Percentiles rank a stretch among this genome's conserved stretches.
Conservation (phyloP, 192 early-diverging fungal genomes). For the Linnemannia zychae region DNA sequence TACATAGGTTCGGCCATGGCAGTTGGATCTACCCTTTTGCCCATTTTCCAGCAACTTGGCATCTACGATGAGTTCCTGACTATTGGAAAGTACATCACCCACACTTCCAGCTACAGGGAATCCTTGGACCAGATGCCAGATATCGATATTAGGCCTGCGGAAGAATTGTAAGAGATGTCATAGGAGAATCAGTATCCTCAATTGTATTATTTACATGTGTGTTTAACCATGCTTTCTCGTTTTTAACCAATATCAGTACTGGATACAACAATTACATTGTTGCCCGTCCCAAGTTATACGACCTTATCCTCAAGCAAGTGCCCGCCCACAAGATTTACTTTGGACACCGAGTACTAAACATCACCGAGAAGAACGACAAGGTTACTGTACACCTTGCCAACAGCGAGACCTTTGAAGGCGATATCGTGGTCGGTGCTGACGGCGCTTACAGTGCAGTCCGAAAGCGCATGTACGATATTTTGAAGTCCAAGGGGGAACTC, state of each 20-base stretch:
- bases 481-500: background rate
- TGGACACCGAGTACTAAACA: constrained; percentile 13
- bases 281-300: constrained; percentile 12
- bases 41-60: background rate
- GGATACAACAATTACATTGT: background rate
- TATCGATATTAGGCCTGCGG: too few species aligned
- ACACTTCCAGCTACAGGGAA: background rate
- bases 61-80: background rate
- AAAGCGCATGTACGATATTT: constrained; percentile 2
- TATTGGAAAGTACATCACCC: background rate
- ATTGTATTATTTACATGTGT: too few species aligned
- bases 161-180: too few species aligned
- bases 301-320: background rate
- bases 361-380: constrained; percentile 20
- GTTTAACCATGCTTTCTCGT: too few species aligned
- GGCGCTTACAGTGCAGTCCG: constrained; percentile 37
- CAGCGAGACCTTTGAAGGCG: constrained; percentile 7
- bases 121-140: background rate
- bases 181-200: too few species aligned
- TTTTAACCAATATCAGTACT: background rate
- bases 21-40: background rate
- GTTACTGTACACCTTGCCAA: constrained; percentile 29
- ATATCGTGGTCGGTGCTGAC: constrained; percentile 48
- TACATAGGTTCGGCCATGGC: constrained; percentile 4
- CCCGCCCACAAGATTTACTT: constrained; percentile 19